Percentiles rank a stretch among this genome's conserved stretches.
phyloP scores from a whole-genome alignment of 345 rosid genomes.

The Rhodomyrtus tomentosa region DNA sequence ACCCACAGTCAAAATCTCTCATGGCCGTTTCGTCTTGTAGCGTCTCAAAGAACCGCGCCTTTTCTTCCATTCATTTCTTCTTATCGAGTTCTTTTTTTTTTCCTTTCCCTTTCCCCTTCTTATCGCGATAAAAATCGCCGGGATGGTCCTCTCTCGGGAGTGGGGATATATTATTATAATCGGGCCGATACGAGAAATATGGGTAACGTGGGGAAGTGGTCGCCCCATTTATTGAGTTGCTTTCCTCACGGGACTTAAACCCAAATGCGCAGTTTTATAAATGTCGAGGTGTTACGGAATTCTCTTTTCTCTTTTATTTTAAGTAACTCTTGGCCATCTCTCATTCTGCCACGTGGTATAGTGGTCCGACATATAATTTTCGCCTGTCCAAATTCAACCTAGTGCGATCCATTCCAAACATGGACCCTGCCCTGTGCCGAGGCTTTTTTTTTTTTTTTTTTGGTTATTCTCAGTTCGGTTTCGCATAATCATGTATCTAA shows the following conservation, averaged over 20 bases:
- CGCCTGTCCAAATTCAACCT: not conserved
- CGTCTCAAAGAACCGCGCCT: not conserved
- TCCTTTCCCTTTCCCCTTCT: too few species aligned
- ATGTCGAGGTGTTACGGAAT: too few species aligned
- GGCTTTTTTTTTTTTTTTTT: too few species aligned
- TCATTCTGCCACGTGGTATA: fast-evolving
- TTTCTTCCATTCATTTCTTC: not conserved
- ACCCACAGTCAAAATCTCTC: not conserved
- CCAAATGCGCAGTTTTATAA: too few species aligned
- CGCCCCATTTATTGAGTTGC: not conserved
- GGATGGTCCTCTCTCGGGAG: not conserved
- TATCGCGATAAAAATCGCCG: too few species aligned
- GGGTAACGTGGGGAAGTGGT: not conserved
- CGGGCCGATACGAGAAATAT: not conserved
- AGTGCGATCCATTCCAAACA: too few species aligned
- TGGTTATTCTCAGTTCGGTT: too few species aligned
- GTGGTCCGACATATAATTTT: not conserved
- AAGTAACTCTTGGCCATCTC: not conserved
- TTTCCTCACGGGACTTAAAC: not conserved
- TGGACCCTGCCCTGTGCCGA: too few species aligned
- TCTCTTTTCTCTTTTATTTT: not conserved
- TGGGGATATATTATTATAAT: too few species aligned
- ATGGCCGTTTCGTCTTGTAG: not conserved
- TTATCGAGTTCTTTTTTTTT: not conserved
- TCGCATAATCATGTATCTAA: not conserved